Percentiles rank a stretch among this genome's conserved stretches.
phyloP scores from a whole-genome alignment of 169 alveolate species.

The Perkinsus marinus region DNA sequence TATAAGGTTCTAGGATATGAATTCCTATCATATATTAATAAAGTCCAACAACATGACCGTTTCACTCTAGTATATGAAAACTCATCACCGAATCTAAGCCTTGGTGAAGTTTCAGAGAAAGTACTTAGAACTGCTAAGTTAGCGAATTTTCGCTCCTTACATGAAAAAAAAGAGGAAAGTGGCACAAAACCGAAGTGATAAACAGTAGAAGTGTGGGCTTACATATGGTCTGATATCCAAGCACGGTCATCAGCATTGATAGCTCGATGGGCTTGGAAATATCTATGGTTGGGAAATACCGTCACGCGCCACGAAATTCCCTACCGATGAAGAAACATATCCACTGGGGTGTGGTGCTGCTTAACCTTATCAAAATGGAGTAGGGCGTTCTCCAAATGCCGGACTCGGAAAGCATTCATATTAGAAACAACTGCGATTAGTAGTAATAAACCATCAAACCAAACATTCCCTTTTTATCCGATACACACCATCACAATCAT shows the following conservation, averaged over 20 bases:
- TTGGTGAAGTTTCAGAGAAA: too few species aligned
- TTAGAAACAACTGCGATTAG: not conserved
- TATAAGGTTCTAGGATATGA: too few species aligned
- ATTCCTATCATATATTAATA: too few species aligned
- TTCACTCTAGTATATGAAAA: too few species aligned
- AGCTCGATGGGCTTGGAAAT: conserved; percentile 15
- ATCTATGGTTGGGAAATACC: not conserved
- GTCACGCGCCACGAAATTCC: not conserved
- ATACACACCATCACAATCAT: not conserved
- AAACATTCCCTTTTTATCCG: too few species aligned
- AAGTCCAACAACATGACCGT: too few species aligned
- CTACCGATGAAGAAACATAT: conserved; percentile 7
- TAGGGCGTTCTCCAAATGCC: conserved; percentile 51
- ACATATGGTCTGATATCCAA: conserved; percentile 44
- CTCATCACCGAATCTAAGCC: too few species aligned
- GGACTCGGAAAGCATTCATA: conserved; percentile 46
- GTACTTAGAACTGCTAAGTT: too few species aligned
- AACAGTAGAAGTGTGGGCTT: not conserved
- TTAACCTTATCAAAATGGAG: conserved; percentile 27
- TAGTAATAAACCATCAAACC: not conserved
- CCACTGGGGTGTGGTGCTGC: conserved; percentile 11
- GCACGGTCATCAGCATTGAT: conserved; percentile 24
- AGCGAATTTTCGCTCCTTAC: too few species aligned
- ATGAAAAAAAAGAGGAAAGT: too few species aligned
- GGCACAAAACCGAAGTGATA: too few species aligned